These are phyloP conservation scores for Exophiala dermatitidis DNA, from an alignment of 2,329 filamentous ascomycete species.

Conservation along the genomic window DNA sequence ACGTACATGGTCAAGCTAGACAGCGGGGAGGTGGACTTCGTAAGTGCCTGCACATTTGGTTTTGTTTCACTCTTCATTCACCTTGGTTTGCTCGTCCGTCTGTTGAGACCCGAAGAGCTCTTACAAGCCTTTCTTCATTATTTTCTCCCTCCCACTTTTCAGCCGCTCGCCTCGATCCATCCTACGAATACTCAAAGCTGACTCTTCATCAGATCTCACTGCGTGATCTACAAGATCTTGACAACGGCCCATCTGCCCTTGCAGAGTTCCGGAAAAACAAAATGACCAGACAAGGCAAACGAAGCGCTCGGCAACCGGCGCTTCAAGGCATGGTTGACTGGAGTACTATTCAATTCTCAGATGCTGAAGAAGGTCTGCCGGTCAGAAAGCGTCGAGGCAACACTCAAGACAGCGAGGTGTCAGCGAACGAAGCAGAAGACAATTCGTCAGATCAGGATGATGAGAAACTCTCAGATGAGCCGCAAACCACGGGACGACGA, in stretches of 20 bases:
- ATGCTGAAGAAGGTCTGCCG: slow-evolving; percentile 16
- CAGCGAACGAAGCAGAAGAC: background rate
- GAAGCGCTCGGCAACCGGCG: background rate
- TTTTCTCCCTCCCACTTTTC: background rate
- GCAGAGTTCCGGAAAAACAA: slow-evolving; percentile 6
- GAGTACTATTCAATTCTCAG: slow-evolving; percentile 17
- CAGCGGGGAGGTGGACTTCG: slow-evolving; percentile 34
- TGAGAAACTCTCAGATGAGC: slow-evolving; percentile 12
- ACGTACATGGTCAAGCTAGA: slow-evolving; percentile 32
- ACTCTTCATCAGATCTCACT: slow-evolving; percentile 12
- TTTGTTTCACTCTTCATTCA: background rate
- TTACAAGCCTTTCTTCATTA: background rate
- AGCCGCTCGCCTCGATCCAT: background rate
- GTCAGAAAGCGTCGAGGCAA: slow-evolving; percentile 4
- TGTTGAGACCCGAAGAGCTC: background rate
- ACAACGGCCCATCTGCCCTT: slow-evolving; percentile 12
- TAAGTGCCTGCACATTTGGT: slow-evolving; percentile 24
- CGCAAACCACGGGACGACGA: slow-evolving; percentile 6
- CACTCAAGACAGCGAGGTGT: slow-evolving; percentile 1
- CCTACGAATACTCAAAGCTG: slow-evolving; percentile 1
- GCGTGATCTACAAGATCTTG: slow-evolving; percentile 11
- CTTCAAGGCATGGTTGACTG: slow-evolving; percentile 9
- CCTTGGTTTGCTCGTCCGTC: background rate
- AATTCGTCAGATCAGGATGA: slow-evolving; percentile 5
- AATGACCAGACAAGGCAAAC: background rate